Base-by-base conservation (phyloP, 2,329 filamentous ascomycete genomes). In the Penicillium olsonii region DNA sequence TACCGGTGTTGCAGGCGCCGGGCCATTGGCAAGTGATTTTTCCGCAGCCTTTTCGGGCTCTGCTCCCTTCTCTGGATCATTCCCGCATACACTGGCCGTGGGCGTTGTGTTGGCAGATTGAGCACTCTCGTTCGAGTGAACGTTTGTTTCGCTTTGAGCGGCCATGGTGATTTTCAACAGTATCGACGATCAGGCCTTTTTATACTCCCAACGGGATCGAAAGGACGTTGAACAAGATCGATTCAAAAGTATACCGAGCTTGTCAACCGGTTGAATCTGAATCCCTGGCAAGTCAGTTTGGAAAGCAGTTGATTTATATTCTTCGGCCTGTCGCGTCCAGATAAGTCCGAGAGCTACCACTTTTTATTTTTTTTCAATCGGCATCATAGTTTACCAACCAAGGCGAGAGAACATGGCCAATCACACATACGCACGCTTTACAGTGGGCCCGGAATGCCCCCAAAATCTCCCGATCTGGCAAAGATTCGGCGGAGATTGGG, bases 51-150 rank as follows among this genome's bases (percentile, higher is more conserved):
- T 42, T 20, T 41, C 41, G 20, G 33, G 41, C 2, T 1, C 42
- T n/a, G 26, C 34, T 3, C 46, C 56, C 40, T 59, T 59, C 29
- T 59, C 56, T 1, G 43, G 15, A 19, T 59, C 55, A 12, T 22
- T 42, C 2, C 38, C 35, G 17, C 50, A 33, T 8, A 49, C 33
- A 27, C 44, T 47, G 40, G 56, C 19, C 26, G 43, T 35, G 18
- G 45, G 47, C 6, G 41, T 55, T 9, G 55, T 51, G 37, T 35
- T 27, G 7, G 47, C 42, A 4, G 54, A 55, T 7, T 39, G 47
- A 11, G 47, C 26, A 40, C 42, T 53, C 20, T 45, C 49, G 29
- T 50, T 43, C 9, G 49, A 55, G 19, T 45, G 29, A 12, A 12
- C 8, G 11, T 12, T 24, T 10, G 18, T 12, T 12, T 48, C n/a